Percentiles rank a stretch among this genome's conserved stretches.
Conservation (phyloP, 2,329 filamentous ascomycete species). For the Fusarium sp. region DNA sequence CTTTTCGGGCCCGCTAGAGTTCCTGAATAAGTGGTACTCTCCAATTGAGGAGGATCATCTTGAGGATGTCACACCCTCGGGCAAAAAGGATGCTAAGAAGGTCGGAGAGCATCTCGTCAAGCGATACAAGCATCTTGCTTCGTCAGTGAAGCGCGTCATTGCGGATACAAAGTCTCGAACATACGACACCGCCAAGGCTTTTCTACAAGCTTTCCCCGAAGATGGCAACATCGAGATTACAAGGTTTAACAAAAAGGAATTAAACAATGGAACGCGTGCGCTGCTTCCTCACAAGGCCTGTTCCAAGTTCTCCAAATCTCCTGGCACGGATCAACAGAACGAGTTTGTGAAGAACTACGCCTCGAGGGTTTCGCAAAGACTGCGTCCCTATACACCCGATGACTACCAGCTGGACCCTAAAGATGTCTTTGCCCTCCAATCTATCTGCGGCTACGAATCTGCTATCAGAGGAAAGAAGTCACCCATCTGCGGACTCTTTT, state of each 20-base stretch:
- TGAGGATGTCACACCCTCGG: conserved; percentile 42
- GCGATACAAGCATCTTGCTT: conserved; percentile 37
- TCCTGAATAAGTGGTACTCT: conserved; percentile 41
- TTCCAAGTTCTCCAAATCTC: conserved; percentile 36
- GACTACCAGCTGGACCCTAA: conserved; percentile 36
- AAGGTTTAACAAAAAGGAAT: conserved; percentile 36
- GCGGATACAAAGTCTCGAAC: conserved; percentile 43
- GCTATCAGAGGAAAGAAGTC: conserved; percentile 38
- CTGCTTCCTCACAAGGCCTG: conserved; percentile 45
- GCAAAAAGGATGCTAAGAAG: conserved; percentile 35
- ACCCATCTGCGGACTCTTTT: conserved; percentile 34
- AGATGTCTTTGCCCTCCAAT: conserved; percentile 43
- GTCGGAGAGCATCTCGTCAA: conserved; percentile 37
- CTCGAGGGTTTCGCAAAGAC: conserved; percentile 24
- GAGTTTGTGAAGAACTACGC: conserved; percentile 40
- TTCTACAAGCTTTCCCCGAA: conserved; percentile 29
- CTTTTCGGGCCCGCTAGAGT: conserved; percentile 36
- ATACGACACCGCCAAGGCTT: conserved; percentile 41
- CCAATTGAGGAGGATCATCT: conserved; percentile 42
- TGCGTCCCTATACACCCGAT: conserved; percentile 36
- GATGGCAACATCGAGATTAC: conserved; percentile 31
- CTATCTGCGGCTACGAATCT: conserved; percentile 43
- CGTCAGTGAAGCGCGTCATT: conserved; percentile 40
- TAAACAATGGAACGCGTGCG: conserved; percentile 41
- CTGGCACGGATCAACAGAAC: conserved; percentile 33